Conservation (phyloP, 176 grass and related monocot genomes). For the Alopecurus myosuroides region DNA sequence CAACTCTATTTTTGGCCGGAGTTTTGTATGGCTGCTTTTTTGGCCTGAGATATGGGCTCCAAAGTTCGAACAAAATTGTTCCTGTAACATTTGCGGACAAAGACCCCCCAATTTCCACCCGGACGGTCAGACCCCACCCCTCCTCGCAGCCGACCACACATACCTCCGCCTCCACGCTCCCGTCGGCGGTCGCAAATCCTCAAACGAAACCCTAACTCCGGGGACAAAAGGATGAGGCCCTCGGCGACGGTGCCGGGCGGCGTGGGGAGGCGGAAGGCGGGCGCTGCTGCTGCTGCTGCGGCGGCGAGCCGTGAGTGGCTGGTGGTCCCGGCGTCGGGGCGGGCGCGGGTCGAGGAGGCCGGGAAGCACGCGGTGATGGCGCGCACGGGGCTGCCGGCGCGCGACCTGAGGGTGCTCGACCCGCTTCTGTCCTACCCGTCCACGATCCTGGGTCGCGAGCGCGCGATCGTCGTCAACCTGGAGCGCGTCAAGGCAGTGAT, state of each 20-base stretch:
- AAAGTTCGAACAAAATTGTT: neutral
- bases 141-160: neutral
- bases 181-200: neutral
- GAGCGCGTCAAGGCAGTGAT: conserved; percentile 91
- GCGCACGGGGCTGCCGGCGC: conserved; percentile 75
- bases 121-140: neutral
- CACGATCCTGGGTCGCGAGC: conserved; percentile 81
- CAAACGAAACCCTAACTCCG: conserved; percentile 15
- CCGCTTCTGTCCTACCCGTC: conserved; percentile 83
- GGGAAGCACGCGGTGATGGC: conserved; percentile 88
- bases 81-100: neutral
- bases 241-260: neutral
- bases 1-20: no score
- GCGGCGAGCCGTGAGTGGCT: conserved; percentile 80
- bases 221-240: conserved; percentile 26
- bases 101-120: neutral
- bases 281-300: conserved; percentile 19
- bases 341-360: conserved; percentile 60
- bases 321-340: conserved; percentile 60
- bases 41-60: no score
- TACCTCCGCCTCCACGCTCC: neutral
- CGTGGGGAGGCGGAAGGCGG: conserved; percentile 56
- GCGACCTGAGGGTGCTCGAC: conserved; percentile 75
- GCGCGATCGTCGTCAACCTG: conserved; percentile 89
- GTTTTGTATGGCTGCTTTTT: no score